A percentile compares a stretch with the other conserved stretches of the same genome.
These are phyloP conservation scores for Ballota nigra DNA, from an alignment of 257 asterid genomes.

Conservation along the genomic window DNA sequence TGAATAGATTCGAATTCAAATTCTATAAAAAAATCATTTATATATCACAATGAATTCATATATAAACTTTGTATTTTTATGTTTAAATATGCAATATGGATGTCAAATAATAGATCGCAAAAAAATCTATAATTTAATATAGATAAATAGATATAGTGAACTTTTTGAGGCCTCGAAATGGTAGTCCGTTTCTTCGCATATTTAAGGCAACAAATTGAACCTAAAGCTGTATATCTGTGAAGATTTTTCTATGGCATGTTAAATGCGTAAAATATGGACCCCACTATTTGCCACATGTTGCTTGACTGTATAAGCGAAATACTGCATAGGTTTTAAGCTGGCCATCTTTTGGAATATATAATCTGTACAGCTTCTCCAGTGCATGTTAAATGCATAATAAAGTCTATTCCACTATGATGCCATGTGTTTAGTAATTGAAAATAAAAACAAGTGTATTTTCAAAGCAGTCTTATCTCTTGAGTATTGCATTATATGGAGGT, in stretches of 20 bases:
- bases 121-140: too few relatives aligned
- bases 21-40: too few relatives aligned
- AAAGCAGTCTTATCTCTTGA: neutral
- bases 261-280: neutral
- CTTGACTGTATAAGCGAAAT: neutral
- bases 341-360: too few relatives aligned
- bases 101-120: too few relatives aligned
- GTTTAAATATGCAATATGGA: too few relatives aligned
- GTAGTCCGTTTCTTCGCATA: neutral
- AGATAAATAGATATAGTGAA: too few relatives aligned
- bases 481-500: neutral
- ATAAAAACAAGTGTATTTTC: neutral
- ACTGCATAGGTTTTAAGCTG: neutral
- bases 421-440: neutral
- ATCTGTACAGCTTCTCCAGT: too few relatives aligned
- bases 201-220: constrained; percentile 7
- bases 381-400: neutral
- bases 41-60: too few relatives aligned
- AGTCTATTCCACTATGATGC: neutral
- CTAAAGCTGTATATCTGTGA: neutral
- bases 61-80: too few relatives aligned
- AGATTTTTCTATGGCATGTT: neutral
- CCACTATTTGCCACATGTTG: neutral
- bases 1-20: too few relatives aligned
- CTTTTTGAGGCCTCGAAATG: too few relatives aligned